Conservation (phyloP, 2,329 filamentous ascomycete genomes). For the Zymoseptoria tritici region DNA sequence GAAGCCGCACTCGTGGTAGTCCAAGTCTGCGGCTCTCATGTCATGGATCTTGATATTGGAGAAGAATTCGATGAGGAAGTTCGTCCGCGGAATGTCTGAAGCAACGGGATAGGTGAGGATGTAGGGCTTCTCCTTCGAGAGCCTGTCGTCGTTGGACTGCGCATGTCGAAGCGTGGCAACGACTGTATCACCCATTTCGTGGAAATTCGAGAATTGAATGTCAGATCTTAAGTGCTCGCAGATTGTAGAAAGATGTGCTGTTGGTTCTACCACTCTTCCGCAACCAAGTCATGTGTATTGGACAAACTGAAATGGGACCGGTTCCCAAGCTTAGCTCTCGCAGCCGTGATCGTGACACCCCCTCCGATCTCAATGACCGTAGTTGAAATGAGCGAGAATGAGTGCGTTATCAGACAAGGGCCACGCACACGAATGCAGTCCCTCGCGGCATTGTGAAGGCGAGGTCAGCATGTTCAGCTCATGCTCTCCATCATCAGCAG, state of each 20-base stretch:
- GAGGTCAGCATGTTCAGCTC: background rate
- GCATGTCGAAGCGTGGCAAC: slow-evolving; percentile 5
- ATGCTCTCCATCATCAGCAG: background rate
- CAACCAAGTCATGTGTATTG: background rate
- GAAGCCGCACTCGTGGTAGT: slow-evolving; percentile 1
- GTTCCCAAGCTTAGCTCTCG: background rate
- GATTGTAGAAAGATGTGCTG: background rate
- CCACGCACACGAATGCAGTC: background rate
- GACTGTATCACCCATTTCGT: slow-evolving; percentile 1
- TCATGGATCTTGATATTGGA: slow-evolving; percentile 3
- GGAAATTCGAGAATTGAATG: background rate
- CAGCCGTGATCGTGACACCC: background rate
- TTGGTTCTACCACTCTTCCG: background rate
- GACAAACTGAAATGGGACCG: background rate
- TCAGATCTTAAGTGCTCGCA: background rate
- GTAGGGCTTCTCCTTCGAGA: slow-evolving; percentile 5
- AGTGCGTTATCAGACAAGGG: background rate
- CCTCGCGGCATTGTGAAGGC: background rate
- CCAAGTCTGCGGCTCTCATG: slow-evolving; percentile 1
- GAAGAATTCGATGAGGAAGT: slow-evolving; percentile 5
- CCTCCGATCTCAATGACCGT: background rate
- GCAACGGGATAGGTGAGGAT: slow-evolving; percentile 3
- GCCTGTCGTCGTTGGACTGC: slow-evolving; percentile 1
- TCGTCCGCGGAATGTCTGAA: slow-evolving; percentile 2
- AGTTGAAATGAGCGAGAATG: background rate